Conservation (phyloP, 257 asterid genomes). For the Fraxinus americana region DNA sequence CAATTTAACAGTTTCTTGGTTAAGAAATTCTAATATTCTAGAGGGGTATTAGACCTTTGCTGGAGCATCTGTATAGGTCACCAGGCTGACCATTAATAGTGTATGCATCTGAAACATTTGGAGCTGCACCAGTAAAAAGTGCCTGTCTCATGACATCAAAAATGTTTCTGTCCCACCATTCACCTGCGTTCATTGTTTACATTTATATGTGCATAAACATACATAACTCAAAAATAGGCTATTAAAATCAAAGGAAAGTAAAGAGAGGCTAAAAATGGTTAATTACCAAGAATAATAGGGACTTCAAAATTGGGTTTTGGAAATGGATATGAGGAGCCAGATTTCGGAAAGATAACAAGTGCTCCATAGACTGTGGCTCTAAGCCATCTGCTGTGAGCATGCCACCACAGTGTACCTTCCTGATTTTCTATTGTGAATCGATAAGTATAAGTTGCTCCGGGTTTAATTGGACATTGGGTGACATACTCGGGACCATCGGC, state of each 20-base stretch:
- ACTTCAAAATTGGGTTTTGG: conserved; percentile 49
- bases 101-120: conserved; percentile 71
- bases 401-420: conserved; percentile 86
- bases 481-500: conserved; percentile 79
- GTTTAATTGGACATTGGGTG: conserved; percentile 70
- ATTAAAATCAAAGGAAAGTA: neutral
- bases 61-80: conserved; percentile 58
- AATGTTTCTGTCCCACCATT: conserved; percentile 82
- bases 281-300: conserved; percentile 62
- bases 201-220: neutral
- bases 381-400: conserved; percentile 73
- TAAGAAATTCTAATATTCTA: neutral
- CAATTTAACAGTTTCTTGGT: neutral
- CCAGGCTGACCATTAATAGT: conserved; percentile 87
- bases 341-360: conserved; percentile 54
- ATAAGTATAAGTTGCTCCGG: conserved; percentile 62
- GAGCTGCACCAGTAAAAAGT: conserved; percentile 70
- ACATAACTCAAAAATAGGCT: neutral
- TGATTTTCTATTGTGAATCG: conserved; percentile 61
- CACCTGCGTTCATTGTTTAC: conserved; percentile 44
- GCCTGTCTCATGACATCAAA: conserved; percentile 56
- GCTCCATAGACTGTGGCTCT: conserved; percentile 82
- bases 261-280: neutral
- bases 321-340: conserved; percentile 55
- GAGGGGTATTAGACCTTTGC: conserved; percentile 25